Evolutionary conservation across 2,329 filamentous ascomycete genomes (phyloP), one percentile per base, ranked within the genome.

Genomic region (Ambrosiella xylebori): DNA sequence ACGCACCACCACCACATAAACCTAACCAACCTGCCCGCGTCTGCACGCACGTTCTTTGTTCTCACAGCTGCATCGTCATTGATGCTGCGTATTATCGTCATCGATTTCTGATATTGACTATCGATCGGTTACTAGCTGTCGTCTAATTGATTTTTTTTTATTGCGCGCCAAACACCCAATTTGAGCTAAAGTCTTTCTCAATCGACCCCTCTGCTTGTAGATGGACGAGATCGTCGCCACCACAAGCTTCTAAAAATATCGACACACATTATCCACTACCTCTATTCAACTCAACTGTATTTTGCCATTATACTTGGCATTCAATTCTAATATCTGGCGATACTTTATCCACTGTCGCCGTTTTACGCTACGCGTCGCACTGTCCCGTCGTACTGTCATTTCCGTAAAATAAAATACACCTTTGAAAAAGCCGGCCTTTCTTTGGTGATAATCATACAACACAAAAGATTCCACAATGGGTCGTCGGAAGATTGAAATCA

Each of bases 401-500:
- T 38, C 51, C 38, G n/a, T 27, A 54, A 54, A 54, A 39, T 52
- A 13, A 52, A 27, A 27, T 13, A 52, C 54, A 36, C 37, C 56
- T n/a, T 37, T n/a, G 36, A 51, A 15, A 17, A 45, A 35, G 40
- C 39, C 56, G 38, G 37, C 49, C 57, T 58, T 45, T 57, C 55
- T 61, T 58, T 56, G 27, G 41, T 54, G 40, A 59, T 45, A 49
- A 53, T 54, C 53, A 57, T 44, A 45, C 39, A 37, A 38, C 49
- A 52, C 52, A 58, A 41, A 58, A 41, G 44, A 39, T 40, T 15
- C 64, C 70, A 73, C 69, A 57, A 98, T 98, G 93, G 93, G 93
- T 71, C 85, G 93, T 72, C 84, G 93, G 79, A 98, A 98, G 82
- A 98, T 98, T 70, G 93, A 97, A 76, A 97, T 98, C 78, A 96